Evolutionary conservation across 768 basidiomycete genomes (phyloP), one percentile per base, ranked within the genome.

Genomic region (Pholiota molesta): DNA sequence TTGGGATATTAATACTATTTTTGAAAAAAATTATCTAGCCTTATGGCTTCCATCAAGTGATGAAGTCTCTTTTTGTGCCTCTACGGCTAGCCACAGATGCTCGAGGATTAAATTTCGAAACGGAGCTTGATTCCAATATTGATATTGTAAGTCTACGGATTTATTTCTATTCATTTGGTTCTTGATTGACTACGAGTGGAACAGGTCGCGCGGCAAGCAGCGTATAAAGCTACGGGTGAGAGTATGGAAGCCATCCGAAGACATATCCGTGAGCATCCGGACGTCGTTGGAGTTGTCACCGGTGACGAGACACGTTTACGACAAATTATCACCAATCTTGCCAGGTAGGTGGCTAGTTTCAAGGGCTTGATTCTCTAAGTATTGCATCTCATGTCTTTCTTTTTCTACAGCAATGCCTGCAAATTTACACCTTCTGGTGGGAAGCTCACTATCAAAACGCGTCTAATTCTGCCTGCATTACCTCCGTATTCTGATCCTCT

Each of bases 251-350:
- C 69, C 0, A 82, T 86, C 47, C 68, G 66, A 23, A 72, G 74
- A 23, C 78, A 79, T 55, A 73, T 88, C 52, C 62, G 61, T 19
- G 77, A 81, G 37, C 69, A 83, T 61, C 81, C 83, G 1, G 77
- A 80, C 49, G 81, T 82, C 17, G 83, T 87, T 60, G 90, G 89
- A 0, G 77, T 90, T 53, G 92, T 96, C 40, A 85, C 91, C 14
- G 93, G 94, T 26, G 92, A 96, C 70, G 92, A 94, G 68, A 88
- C 89, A 51, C 84, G 94, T 14, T 71, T 94, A 55, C 82, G 92
- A 67, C 92, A 94, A 74, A 86, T 93, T 56, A 82, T 90, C 72
- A 94, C 90, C 52, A 95, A 95, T 72, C 85, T 96, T 51, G 88
- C 92, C 5, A 92, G 90, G 91, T 79, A 64, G 33, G 68, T 60